Percentiles rank a stretch among this genome's conserved stretches.
phyloP scores from a whole-genome alignment of 2,329 filamentous ascomycete species.

The Metarhizium sp. region DNA sequence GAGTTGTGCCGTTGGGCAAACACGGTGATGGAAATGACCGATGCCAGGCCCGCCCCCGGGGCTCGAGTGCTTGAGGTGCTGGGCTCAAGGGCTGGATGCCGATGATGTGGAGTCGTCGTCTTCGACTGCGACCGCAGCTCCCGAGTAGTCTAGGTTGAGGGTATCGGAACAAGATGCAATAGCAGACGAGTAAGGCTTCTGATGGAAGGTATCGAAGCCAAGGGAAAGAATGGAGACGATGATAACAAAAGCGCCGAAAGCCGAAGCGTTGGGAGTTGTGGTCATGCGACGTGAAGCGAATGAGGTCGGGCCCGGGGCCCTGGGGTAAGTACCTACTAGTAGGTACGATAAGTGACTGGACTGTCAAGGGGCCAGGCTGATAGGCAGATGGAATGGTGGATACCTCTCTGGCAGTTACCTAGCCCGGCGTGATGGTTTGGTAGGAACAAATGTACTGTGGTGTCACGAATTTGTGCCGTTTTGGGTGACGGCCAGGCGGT shows the following conservation, averaged over 20 bases:
- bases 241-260: not conserved
- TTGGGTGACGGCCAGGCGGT: not conserved
- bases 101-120: not conserved
- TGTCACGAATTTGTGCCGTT: not conserved
- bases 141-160: not conserved
- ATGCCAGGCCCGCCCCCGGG: not conserved
- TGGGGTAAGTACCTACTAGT: not conserved
- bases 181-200: not conserved
- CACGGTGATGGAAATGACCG: not conserved
- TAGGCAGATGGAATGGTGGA: not conserved
- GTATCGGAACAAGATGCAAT: not conserved
- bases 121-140: not conserved
- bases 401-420: not conserved
- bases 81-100: too few relatives aligned
- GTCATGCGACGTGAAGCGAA: constrained; percentile 5
- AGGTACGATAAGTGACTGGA: not conserved
- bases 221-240: not conserved
- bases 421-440: not conserved
- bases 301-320: not conserved
- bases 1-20: not conserved
- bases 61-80: not conserved
- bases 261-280: not conserved
- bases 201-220: not conserved
- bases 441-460: not conserved
- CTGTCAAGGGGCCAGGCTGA: not conserved